A percentile compares a stretch with the other conserved stretches of the same genome.
These are phyloP conservation scores for Perilla frutescens DNA, from an alignment of 257 asterid genomes.

Conservation along the genomic window DNA sequence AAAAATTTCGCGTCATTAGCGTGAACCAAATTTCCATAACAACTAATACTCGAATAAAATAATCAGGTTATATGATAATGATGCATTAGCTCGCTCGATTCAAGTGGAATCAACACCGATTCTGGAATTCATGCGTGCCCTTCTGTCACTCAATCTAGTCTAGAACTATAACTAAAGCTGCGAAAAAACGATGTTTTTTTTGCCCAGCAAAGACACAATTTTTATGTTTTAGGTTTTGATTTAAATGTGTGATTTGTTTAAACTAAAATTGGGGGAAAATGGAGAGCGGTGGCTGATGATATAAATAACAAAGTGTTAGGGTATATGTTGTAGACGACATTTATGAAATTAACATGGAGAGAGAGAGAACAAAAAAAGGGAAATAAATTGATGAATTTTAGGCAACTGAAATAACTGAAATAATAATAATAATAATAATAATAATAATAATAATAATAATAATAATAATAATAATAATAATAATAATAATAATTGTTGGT, in stretches of 20 bases:
- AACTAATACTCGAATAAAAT: background rate
- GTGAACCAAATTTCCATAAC: conserved; percentile 29
- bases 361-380: too few species aligned
- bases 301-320: background rate
- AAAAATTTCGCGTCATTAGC: conserved; percentile 2
- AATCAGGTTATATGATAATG: background rate
- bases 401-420: too few species aligned
- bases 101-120: background rate
- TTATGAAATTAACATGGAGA: background rate
- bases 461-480: too few species aligned
- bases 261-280: background rate
- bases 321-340: background rate
- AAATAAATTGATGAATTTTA: background rate
- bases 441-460: too few species aligned
- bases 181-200: background rate
- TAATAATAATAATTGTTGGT: too few species aligned
- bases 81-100: conserved; percentile 6
- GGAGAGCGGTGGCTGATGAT: background rate
- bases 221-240: conserved; percentile 2
- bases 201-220: background rate
- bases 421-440: too few species aligned
- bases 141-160: background rate
- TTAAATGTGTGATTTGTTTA: background rate
- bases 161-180: background rate
- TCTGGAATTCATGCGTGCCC: background rate